Conservation (phyloP, 768 basidiomycete genomes). For the Lactarius tabidus region DNA sequence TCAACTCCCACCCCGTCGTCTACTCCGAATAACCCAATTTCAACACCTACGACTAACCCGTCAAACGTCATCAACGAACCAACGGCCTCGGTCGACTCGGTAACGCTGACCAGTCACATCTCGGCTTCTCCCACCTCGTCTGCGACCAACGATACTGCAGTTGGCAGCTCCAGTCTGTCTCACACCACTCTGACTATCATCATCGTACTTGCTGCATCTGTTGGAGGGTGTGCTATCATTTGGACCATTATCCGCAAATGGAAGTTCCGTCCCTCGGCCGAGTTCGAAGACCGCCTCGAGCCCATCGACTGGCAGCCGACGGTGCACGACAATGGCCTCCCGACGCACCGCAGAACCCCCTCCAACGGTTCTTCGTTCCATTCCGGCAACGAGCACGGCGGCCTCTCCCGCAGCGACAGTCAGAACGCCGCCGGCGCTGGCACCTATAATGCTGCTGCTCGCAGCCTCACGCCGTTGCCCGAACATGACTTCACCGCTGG, state of each 20-base stretch:
- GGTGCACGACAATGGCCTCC: slow-evolving; percentile 40
- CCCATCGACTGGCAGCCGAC: slow-evolving; percentile 89
- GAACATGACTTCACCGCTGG: slow-evolving; percentile 78
- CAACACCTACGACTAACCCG: slow-evolving; percentile 28
- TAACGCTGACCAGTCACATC: slow-evolving; percentile 27
- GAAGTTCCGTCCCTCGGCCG: slow-evolving; percentile 78
- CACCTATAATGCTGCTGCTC: slow-evolving; percentile 33
- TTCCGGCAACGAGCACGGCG: slow-evolving; percentile 38
- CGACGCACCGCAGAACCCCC: slow-evolving; percentile 49
- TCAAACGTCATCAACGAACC: slow-evolving; percentile 20
- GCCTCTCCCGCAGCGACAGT: slow-evolving; percentile 12
- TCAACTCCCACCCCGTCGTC: slow-evolving; percentile 11
- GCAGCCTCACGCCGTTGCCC: slow-evolving; percentile 45
- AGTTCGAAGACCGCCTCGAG: slow-evolving; percentile 79
- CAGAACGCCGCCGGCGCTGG: slow-evolving; percentile 29
- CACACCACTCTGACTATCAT: slow-evolving; percentile 52
- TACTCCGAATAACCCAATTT: slow-evolving; percentile 21
- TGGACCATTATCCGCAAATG: slow-evolving; percentile 93
- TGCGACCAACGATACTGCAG: slow-evolving; percentile 30
- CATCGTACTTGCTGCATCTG: slow-evolving; percentile 61
- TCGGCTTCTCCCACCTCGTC: slow-evolving; percentile 25
- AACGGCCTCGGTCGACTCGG: slow-evolving; percentile 27
- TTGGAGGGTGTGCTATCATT: slow-evolving; percentile 66
- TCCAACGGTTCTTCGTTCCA: slow-evolving; percentile 71
- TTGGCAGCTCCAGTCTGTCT: slow-evolving; percentile 43